Evolutionary conservation across 495 filamentous ascomycete species (phyloP), one percentile per base, ranked within the genome.

Genomic region (Penicillium waksmanii): DNA sequence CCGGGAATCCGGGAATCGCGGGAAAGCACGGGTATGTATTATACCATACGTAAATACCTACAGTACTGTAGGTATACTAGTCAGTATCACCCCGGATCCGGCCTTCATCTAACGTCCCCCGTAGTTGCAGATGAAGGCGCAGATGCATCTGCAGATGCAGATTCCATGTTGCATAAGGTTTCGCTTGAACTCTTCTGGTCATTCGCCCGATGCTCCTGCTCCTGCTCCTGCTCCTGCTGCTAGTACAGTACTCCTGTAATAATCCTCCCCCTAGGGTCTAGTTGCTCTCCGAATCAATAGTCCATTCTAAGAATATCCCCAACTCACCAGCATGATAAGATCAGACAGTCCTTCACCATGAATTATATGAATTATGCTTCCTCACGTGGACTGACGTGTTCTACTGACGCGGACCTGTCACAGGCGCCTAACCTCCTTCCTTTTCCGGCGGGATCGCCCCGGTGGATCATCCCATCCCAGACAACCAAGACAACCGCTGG

Each of bases 401-500:
- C 36, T 50, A 8, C 51, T 44, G 46, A 51, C 38, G 42, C 52
- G 21, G 53, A 62, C 56, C 56, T 67, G 65, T 62, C 62, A 67
- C 47, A 47, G 38, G 27, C 51, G 21, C 34, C 51, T 62, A 64
- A 40, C 62, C 60, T 65, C 65, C 67, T 68, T 67, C 67, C 67
- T 67, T 40, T 60, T 70, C 34, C n/a, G 51, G 66, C 44, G n/a
- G 53, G 59, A 63, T 60, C 52, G 49, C 54, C 64, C 57, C 58
- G 51, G 60, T 66, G 64, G 65, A 68, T 66, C 62, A 53, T 65
- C 61, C 59, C 62, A 53, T 65, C 61, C 59, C 51, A 60, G 56
- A 58, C 65, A 67, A 64, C 61, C 59, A 46, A 60, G 56, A 58
- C 65, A 67, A 64, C 62, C 53, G 62, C 62, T 72, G 69, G 69